These are phyloP conservation scores for Verticillium zaregamsianum DNA, from an alignment of 2,329 filamentous ascomycete genomes.

Conservation along the genomic window DNA sequence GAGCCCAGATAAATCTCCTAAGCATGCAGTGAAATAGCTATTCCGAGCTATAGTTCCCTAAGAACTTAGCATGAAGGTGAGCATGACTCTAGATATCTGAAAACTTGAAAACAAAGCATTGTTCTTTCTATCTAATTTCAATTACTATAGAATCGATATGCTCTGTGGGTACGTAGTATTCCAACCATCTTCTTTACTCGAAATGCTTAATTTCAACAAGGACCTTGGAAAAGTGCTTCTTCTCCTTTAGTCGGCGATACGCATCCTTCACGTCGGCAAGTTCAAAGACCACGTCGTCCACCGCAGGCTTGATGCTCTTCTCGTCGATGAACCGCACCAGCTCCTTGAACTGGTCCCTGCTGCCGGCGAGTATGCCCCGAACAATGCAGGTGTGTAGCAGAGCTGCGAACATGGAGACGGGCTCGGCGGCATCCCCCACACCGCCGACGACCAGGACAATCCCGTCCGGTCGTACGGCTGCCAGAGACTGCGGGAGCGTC, in stretches of 20 bases:
- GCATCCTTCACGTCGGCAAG: constrained; percentile 25
- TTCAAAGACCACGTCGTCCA: constrained; percentile 25
- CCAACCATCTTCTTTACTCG: neutral
- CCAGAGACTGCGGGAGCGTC: constrained; percentile 53
- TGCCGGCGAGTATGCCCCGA: constrained; percentile 24
- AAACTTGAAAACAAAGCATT: neutral
- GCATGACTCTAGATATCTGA: neutral
- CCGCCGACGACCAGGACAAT: constrained; percentile 22
- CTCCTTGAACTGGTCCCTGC: constrained; percentile 20
- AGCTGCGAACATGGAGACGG: constrained; percentile 18
- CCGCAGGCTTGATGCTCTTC: constrained; percentile 21
- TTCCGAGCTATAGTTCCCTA: too few relatives aligned
- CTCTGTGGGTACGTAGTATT: too few relatives aligned
- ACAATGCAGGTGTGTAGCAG: constrained; percentile 21
- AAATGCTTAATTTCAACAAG: constrained; percentile 21
- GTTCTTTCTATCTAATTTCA: too few relatives aligned
- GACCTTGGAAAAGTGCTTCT: constrained; percentile 32
- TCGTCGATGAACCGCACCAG: constrained; percentile 26
- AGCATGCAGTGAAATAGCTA: too few relatives aligned
- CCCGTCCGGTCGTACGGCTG: constrained; percentile 36
- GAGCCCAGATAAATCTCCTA: too few relatives aligned
- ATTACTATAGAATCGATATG: too few relatives aligned
- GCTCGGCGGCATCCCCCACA: constrained; percentile 23
- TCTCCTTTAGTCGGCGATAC: constrained; percentile 23
- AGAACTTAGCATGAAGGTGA: too few relatives aligned